phyloP scores from a whole-genome alignment of 2,329 filamentous ascomycete species.

The Cercospora sesami region DNA sequence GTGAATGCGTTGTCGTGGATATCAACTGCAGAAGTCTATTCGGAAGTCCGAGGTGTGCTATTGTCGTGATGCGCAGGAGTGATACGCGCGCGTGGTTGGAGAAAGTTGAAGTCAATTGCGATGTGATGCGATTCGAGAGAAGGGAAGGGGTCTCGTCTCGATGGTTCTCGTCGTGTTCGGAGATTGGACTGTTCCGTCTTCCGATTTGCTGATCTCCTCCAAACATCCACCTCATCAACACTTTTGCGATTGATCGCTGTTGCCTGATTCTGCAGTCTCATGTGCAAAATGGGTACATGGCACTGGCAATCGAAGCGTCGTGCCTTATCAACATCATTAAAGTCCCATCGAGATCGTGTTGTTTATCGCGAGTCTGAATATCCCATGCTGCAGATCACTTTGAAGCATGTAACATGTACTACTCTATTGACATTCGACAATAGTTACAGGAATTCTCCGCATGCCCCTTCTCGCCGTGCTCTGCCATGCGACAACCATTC shows the following conservation, averaged over 20 bases:
- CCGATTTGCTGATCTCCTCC: not conserved
- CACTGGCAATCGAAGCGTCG: no score
- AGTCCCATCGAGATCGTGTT: not conserved
- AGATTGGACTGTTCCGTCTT: not conserved
- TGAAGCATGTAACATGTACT: no score
- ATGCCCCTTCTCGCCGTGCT: not conserved
- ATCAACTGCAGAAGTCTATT: not conserved
- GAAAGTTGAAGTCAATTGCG: not conserved
- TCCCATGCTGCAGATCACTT: not conserved
- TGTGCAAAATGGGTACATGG: no score
- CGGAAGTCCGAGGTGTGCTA: not conserved
- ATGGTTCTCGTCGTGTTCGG: not conserved
- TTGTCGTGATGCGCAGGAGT: not conserved
- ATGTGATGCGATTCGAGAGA: not conserved
- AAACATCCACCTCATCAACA: not conserved
- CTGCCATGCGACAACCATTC: not conserved
- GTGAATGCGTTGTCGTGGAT: not conserved
- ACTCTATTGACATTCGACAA: not conserved
- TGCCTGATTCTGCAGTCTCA: not conserved
- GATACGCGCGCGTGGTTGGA: not conserved
- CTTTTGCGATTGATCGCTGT: not conserved
- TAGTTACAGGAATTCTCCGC: not conserved
- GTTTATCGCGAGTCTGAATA: not conserved
- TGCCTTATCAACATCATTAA: not conserved
- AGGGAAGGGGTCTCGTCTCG: not conserved